Base-by-base conservation (phyloP, 352 stramenopile species). In the Thalassiosira sp. region DNA sequence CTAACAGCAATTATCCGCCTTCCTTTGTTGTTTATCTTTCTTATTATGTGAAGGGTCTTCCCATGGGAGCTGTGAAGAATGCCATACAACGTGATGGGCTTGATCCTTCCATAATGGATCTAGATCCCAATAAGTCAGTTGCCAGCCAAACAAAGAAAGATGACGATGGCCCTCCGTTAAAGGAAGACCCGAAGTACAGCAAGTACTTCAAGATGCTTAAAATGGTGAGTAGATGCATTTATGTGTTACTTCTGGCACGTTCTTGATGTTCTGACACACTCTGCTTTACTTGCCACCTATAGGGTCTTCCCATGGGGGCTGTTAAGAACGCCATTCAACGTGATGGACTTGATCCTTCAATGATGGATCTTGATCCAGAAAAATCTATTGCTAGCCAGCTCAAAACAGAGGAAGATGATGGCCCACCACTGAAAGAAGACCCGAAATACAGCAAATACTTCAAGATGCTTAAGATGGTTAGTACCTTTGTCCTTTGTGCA, bases 291-390 rank as follows among this genome's bases (percentile, higher is more conserved):
- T n/a, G n/a, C n/a, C n/a, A n/a, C n/a, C n/a, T n/a, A 69, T 22
- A 83, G 57, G 85, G 87, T 15, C 45, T 92, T 5, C 85, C 88
- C 11, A 56, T 91, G 5, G 94, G 95, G 68, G 95, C 97, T 71
- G 94, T 98, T 8, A 95, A 97, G 81, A 88, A 97, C 73, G 97
- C 97, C 45, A 94, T 98, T 89, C 88, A 79, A 27, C 85, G 93
- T 25, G 95, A 94, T 69, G 83, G 79, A 2, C 43, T 86, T 45
- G 88, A 94, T 67, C 72, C 82, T 24, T 51, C 43, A 52, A 84
- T 92, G 20, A 84, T 93, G 70, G 86, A 93, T 62, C 72, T 90
- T 33, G 86, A 94, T 70, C 85, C 66, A n/a, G 61, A 89, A 13
- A 85, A 83, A 68, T 84, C 58, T 25, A 22, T 85, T 24, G 59